Conservation (phyloP, 169 alveolate genomes). For the Plasmodium vivax region DNA sequence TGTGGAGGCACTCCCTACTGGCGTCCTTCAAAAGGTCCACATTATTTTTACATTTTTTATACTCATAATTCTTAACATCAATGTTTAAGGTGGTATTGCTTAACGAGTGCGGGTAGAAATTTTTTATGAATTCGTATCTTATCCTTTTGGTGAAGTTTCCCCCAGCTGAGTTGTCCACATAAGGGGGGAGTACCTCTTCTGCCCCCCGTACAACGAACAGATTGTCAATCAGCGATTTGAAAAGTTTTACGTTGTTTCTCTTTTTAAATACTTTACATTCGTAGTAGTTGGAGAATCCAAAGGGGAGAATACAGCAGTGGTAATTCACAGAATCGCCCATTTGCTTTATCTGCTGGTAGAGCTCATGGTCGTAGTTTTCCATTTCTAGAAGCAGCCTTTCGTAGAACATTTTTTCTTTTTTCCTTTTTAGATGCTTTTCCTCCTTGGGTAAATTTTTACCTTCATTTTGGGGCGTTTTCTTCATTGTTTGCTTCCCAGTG, state of each 20-base stretch:
- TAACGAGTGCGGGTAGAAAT: conserved; percentile 74
- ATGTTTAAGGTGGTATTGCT: conserved; percentile 68
- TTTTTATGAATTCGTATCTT: conserved; percentile 65
- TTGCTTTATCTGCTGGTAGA: conserved; percentile 65
- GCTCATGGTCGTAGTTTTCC: conserved; percentile 54
- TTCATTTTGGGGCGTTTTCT: not conserved
- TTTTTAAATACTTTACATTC: conserved; percentile 36
- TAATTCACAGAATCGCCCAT: conserved; percentile 73
- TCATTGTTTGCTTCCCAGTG: conserved; percentile 1
- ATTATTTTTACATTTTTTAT: conserved; percentile 25
- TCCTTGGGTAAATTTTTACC: not conserved
- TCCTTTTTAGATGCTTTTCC: not conserved
- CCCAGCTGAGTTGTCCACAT: conserved; percentile 8
- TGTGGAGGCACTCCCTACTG: conserved; percentile 60
- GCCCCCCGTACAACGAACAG: conserved; percentile 75
- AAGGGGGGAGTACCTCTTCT: conserved; percentile 84
- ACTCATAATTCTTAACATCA: conserved; percentile 70
- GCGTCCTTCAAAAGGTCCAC: conserved; percentile 69
- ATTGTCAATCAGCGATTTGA: conserved; percentile 75
- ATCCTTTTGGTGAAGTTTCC: conserved; percentile 20
- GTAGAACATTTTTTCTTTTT: conserved; percentile 70
- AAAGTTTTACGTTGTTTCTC: conserved; percentile 74
- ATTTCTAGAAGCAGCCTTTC: conserved; percentile 68
- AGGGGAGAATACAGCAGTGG: conserved; percentile 81
- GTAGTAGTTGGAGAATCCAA: conserved; percentile 78